These are phyloP conservation scores for Trypanosoma conorhini DNA, from an alignment of 208 protist species.

Conservation along the genomic window DNA sequence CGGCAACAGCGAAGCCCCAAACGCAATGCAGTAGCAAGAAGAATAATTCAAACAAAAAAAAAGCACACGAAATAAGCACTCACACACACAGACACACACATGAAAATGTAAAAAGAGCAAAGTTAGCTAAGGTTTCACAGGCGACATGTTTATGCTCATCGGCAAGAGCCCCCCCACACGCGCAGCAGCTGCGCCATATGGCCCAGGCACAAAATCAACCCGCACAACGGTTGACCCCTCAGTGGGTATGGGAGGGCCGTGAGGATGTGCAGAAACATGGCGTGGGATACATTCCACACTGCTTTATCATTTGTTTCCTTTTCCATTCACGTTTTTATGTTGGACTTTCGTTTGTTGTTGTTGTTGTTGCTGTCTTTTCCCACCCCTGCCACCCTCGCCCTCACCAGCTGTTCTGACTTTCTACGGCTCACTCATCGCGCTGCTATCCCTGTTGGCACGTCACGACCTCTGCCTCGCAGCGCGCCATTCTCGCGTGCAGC, in stretches of 20 bases:
- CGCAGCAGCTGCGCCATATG: background rate
- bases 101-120: background rate
- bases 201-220: background rate
- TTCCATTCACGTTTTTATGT: background rate
- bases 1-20: background rate
- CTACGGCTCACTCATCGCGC: background rate
- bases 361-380: background rate
- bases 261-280: background rate
- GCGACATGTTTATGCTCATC: background rate
- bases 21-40: background rate
- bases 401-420: background rate
- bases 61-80: background rate
- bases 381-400: background rate
- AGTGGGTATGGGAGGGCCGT: too few relatives aligned
- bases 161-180: background rate
- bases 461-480: too few relatives aligned
- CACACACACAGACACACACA: background rate
- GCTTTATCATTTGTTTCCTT: background rate
- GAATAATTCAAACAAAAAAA: background rate
- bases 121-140: background rate
- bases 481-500: background rate
- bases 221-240: constrained; percentile 8
- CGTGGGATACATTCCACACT: background rate
- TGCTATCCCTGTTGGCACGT: background rate
- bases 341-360: background rate